Evolutionary conservation across 1,284 basidiomycete species (phyloP).

Genomic region (Ustilago sp.): DNA sequence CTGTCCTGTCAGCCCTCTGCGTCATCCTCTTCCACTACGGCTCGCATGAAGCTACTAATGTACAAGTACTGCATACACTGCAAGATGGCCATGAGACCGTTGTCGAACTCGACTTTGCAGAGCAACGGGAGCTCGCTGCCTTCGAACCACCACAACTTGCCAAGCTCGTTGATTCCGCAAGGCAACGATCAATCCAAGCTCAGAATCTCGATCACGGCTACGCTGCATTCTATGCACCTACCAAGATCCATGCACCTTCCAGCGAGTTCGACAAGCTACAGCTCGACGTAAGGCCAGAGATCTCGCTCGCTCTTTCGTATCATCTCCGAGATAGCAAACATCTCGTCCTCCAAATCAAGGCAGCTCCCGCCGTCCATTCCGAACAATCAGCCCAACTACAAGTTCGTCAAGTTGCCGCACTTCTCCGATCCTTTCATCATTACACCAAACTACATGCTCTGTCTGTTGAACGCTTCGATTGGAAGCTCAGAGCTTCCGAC

Average conservation of each 20-base stretch:
- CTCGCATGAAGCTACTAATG: slow-evolving; percentile 44
- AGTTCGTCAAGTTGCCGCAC: slow-evolving; percentile 46
- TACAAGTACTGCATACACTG: slow-evolving; percentile 30
- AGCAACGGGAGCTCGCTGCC: slow-evolving; percentile 15
- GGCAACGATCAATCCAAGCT: neutral
- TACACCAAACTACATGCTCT: slow-evolving; percentile 39
- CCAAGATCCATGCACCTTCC: neutral
- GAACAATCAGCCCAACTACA: slow-evolving; percentile 49
- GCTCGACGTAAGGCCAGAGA: slow-evolving; percentile 22
- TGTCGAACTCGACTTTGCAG: slow-evolving; percentile 43
- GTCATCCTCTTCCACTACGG: slow-evolving; percentile 47
- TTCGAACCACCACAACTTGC: slow-evolving; percentile 22
- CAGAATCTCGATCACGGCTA: slow-evolving; percentile 33
- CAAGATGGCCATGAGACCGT: slow-evolving; percentile 17
- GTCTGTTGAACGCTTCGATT: slow-evolving; percentile 39
- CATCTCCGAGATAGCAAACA: slow-evolving; percentile 1
- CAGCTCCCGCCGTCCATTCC: slow-evolving; percentile 50
- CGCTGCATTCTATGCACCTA: slow-evolving; percentile 31
- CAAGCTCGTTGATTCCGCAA: slow-evolving; percentile 13
- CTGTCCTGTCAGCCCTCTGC: slow-evolving; percentile 44
- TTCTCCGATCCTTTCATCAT: slow-evolving; percentile 38
- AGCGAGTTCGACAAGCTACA: slow-evolving; percentile 23
- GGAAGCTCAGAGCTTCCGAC: slow-evolving; percentile 49
- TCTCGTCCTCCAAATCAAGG: slow-evolving; percentile 39
- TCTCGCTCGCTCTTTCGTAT: slow-evolving; percentile 41